Percentiles rank a stretch among this genome's conserved stretches.
phyloP scores from a whole-genome alignment of 345 rosid genomes.

The Arabidopsis suecica region DNA sequence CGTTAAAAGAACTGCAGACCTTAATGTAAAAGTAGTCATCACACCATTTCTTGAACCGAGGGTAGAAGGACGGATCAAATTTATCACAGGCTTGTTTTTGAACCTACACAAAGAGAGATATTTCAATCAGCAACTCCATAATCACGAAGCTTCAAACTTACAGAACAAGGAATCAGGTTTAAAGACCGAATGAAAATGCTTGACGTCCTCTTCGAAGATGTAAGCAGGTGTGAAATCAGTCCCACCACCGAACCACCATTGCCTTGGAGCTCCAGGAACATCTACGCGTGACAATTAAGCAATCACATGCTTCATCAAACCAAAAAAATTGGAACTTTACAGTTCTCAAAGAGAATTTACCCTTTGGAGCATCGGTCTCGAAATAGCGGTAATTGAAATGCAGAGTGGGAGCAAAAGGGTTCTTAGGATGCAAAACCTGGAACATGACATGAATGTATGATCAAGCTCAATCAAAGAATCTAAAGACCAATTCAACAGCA shows the following conservation, averaged over 20 bases:
- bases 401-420: constrained; percentile 88
- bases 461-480: not conserved
- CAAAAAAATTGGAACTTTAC: not conserved
- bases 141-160: constrained; percentile 9
- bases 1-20: constrained; percentile 44
- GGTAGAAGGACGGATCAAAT: constrained; percentile 81
- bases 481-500: not conserved
- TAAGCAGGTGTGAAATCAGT: constrained; percentile 97
- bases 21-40: constrained; percentile 90
- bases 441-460: not conserved
- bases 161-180: not conserved
- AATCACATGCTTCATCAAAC: constrained; percentile 10
- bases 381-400: constrained; percentile 44
- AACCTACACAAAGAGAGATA: constrained; percentile 48
- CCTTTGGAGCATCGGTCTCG: constrained; percentile 66
- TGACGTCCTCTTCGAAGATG: constrained; percentile 91
- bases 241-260: constrained; percentile 99
- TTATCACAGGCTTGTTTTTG: constrained; percentile 86
- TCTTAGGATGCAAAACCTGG: constrained; percentile 49
- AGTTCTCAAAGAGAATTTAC: constrained; percentile 37
- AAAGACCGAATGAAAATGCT: constrained; percentile 84
- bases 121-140: not conserved
- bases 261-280: constrained; percentile 90
- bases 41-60: constrained; percentile 93
- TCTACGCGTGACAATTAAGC: constrained; percentile 45